Evolutionary conservation across 345 rosid genomes (phyloP).

Genomic region (Eucalyptus tenuipes): DNA sequence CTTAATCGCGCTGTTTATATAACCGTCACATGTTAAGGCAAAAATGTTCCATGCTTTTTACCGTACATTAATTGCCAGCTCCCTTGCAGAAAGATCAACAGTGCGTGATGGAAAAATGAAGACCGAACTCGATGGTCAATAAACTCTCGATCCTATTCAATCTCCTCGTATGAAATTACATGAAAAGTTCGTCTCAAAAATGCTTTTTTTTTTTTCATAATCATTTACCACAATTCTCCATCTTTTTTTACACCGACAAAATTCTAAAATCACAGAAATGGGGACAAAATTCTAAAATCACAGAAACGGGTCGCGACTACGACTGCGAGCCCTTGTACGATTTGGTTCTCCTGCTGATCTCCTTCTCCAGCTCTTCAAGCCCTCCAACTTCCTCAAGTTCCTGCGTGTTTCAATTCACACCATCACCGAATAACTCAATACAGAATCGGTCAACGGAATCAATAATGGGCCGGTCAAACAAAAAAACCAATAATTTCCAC

Average conservation of each 20-base stretch:
- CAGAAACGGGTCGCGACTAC: neutral
- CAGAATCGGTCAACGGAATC: neutral
- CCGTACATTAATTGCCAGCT: neutral
- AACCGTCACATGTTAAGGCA: neutral
- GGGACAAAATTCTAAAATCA: neutral
- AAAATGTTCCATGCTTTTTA: neutral
- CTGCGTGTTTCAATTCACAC: conserved; percentile 4
- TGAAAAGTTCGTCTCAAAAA: neutral
- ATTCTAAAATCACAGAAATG: no score
- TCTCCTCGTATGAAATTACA: neutral
- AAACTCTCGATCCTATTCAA: neutral
- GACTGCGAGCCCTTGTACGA: conserved; percentile 6
- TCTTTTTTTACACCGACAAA: neutral
- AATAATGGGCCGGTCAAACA: neutral
- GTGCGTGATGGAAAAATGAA: neutral
- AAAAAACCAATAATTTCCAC: neutral
- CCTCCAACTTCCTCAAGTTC: conserved; percentile 80
- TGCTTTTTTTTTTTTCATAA: neutral
- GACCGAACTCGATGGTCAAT: neutral
- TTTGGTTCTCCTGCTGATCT: conserved; percentile 44
- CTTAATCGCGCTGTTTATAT: neutral
- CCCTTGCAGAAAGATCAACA: neutral
- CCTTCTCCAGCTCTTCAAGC: conserved; percentile 66
- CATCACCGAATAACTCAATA: neutral
- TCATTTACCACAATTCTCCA: neutral